Percentiles rank a stretch among this genome's conserved stretches.
These are phyloP conservation scores for Lizonia empirigonia DNA, from an alignment of 2,329 filamentous ascomycete genomes.

Conservation along the genomic window DNA sequence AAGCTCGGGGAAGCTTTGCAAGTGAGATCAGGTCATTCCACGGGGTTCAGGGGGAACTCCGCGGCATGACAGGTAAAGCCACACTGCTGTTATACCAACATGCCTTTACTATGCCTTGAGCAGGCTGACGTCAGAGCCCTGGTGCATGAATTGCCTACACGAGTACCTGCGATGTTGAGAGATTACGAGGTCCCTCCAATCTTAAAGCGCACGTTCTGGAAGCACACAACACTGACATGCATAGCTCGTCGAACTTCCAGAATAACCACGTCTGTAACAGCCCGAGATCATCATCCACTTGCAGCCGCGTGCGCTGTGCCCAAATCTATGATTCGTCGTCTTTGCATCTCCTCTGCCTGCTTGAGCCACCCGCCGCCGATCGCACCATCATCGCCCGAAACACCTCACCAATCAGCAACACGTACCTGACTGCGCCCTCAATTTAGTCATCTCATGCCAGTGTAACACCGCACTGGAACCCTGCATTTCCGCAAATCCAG, in stretches of 20 bases:
- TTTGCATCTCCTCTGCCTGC: slow-evolving; percentile 16
- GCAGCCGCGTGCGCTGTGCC: slow-evolving; percentile 7
- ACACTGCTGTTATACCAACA: neutral
- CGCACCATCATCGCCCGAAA: slow-evolving; percentile 37
- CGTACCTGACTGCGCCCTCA: slow-evolving; percentile 39
- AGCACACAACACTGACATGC: neutral
- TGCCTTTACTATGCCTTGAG: no score
- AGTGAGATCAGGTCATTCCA: neutral
- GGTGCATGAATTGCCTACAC: neutral
- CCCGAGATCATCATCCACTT: slow-evolving; percentile 6
- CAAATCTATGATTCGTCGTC: neutral
- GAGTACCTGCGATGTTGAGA: neutral
- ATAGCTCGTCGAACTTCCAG: slow-evolving; percentile 3
- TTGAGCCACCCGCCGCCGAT: slow-evolving; percentile 29
- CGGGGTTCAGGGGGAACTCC: neutral
- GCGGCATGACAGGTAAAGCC: neutral
- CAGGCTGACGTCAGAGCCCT: neutral
- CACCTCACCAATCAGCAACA: slow-evolving; percentile 32
- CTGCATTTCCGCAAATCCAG: slow-evolving; percentile 18
- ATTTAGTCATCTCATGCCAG: slow-evolving; percentile 14
- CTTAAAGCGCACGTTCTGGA: slow-evolving; percentile 1
- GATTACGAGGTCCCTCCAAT: neutral
- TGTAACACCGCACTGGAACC: slow-evolving; percentile 18
- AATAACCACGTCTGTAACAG: slow-evolving; percentile 3
- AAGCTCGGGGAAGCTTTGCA: slow-evolving; percentile 1